Evolutionary conservation across 2,329 filamentous ascomycete genomes (phyloP).

Genomic region (Acephala macrosclerotiorum): DNA sequence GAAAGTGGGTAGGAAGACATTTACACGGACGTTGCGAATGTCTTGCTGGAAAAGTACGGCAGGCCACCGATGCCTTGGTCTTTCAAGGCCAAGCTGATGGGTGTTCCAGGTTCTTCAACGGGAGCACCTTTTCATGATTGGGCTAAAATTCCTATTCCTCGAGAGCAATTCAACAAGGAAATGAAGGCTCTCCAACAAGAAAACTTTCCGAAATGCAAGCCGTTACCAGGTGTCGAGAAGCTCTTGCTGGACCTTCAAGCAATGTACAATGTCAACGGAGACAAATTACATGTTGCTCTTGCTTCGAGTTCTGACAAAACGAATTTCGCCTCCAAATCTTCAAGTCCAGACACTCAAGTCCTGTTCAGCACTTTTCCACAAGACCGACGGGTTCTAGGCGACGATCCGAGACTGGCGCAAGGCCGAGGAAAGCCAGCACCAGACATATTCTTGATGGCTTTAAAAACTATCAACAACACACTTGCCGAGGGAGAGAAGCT

Average conservation of each 20-base stretch:
- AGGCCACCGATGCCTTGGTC: constrained; percentile 82
- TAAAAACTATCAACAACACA: constrained; percentile 82
- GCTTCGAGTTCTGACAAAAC: constrained; percentile 71
- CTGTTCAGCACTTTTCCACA: constrained; percentile 70
- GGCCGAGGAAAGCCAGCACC: constrained; percentile 91
- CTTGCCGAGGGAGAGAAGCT: constrained; percentile 66
- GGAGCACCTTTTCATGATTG: constrained; percentile 74
- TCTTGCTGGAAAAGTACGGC: constrained; percentile 77
- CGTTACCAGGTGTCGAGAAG: constrained; percentile 77
- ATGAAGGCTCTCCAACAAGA: constrained; percentile 68
- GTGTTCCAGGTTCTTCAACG: constrained; percentile 46
- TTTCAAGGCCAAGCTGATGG: constrained; percentile 81
- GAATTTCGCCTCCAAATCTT: constrained; percentile 47
- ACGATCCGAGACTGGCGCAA: constrained; percentile 76
- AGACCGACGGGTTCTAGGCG: constrained; percentile 77
- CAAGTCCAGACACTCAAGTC: constrained; percentile 56
- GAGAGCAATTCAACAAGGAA: constrained; percentile 68
- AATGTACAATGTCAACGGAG: constrained; percentile 42
- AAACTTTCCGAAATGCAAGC: constrained; percentile 74
- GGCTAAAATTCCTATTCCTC: constrained; percentile 81
- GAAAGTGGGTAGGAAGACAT: constrained; percentile 66
- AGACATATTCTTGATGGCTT: constrained; percentile 91
- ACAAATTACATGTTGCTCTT: constrained; percentile 75
- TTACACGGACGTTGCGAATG: constrained; percentile 84
- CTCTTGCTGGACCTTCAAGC: constrained; percentile 66